Conservation (phyloP, 768 basidiomycete species). For the Trametes cingulata region DNA sequence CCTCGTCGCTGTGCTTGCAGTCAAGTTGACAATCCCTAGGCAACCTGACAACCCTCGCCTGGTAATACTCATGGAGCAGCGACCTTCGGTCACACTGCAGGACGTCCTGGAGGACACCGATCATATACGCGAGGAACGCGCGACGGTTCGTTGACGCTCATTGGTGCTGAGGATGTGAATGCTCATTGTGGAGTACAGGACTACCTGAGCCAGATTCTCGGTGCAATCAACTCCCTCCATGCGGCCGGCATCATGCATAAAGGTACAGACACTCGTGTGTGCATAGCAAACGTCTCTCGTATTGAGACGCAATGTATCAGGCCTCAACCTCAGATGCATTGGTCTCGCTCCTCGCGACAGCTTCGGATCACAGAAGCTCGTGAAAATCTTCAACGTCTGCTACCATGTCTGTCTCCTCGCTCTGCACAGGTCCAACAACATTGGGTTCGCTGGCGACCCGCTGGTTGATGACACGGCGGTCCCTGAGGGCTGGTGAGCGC, state of each 20-base stretch:
- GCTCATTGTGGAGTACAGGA: slow-evolving; percentile 47
- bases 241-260: slow-evolving; percentile 68
- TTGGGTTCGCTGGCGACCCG: slow-evolving; percentile 42
- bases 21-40: slow-evolving; percentile 58
- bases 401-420: slow-evolving; percentile 77
- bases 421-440: slow-evolving; percentile 82
- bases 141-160: slow-evolving; percentile 47
- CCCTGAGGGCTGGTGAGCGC: slow-evolving; percentile 51
- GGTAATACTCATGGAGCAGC: slow-evolving; percentile 70
- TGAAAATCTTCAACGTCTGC: slow-evolving; percentile 74
- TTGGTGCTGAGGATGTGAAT: slow-evolving; percentile 1
- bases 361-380: slow-evolving; percentile 54
- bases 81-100: slow-evolving; percentile 62
- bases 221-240: slow-evolving; percentile 69
- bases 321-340: slow-evolving; percentile 59
- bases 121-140: slow-evolving; percentile 69
- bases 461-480: slow-evolving; percentile 31
- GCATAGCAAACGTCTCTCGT: background rate
- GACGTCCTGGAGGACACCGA: slow-evolving; percentile 80
- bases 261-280: slow-evolving; percentile 37
- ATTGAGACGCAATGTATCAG: slow-evolving; percentile 34
- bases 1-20: slow-evolving; percentile 65
- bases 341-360: slow-evolving; percentile 58
- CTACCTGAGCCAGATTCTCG: slow-evolving; percentile 72
- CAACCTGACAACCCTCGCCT: slow-evolving; percentile 53